phyloP scores from a whole-genome alignment of 2,329 filamentous ascomycete genomes.

The Fusarium vanettenii region DNA sequence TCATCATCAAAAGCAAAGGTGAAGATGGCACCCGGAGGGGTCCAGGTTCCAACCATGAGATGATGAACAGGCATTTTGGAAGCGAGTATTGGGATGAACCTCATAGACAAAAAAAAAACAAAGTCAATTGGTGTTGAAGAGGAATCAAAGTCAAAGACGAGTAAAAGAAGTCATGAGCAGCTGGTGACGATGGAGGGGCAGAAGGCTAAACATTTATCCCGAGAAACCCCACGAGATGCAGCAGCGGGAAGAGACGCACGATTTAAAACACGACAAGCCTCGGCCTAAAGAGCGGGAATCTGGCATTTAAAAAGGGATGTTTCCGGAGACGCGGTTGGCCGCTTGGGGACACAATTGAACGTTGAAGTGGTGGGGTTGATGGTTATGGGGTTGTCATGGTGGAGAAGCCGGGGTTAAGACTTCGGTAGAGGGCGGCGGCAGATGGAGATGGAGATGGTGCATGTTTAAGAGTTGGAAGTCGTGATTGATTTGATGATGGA shows the following conservation, averaged over 20 bases:
- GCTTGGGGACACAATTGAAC: neutral
- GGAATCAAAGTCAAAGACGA: neutral
- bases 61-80: constrained; percentile 80
- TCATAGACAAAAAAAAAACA: neutral
- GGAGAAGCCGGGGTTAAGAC: constrained; percentile 13
- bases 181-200: constrained; percentile 22
- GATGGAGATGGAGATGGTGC: constrained; percentile 6
- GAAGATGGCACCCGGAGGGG: constrained; percentile 88
- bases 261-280: neutral
- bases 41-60: constrained; percentile 94
- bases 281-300: neutral
- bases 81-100: constrained; percentile 13
- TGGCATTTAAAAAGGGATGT: neutral
- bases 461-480: neutral
- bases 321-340: neutral
- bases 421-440: constrained; percentile 39
- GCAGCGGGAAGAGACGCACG: neutral
- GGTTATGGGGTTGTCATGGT: constrained; percentile 19
- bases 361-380: constrained; percentile 9
- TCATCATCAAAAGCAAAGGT: constrained; percentile 90
- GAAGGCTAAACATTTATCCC: constrained; percentile 45
- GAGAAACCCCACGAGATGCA: constrained; percentile 23
- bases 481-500: neutral
- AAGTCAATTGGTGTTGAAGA: neutral
- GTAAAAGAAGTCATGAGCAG: neutral